These are phyloP conservation scores for Physcomitrellopsis africana DNA, from an alignment of 225 moss, liverwort and hornwort species.

Conservation along the genomic window DNA sequence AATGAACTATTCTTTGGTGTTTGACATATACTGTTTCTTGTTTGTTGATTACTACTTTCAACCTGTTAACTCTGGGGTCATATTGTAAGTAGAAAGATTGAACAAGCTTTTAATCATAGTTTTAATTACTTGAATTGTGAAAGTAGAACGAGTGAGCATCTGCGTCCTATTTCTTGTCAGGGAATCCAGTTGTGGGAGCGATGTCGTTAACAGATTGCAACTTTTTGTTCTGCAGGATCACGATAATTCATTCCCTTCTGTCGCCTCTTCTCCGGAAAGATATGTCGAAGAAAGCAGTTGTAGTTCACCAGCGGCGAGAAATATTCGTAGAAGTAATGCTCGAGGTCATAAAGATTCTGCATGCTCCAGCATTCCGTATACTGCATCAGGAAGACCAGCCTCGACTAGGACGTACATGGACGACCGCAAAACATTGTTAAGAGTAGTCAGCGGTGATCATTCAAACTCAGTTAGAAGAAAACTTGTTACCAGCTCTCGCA, in stretches of 20 bases:
- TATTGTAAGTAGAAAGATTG: no score
- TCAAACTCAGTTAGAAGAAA: conserved; percentile 41
- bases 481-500: conserved; percentile 25
- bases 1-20: neutral
- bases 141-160: neutral
- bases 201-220: conserved; percentile 2
- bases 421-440: conserved; percentile 52
- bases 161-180: neutral
- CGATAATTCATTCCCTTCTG: conserved; percentile 35
- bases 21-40: no score
- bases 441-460: conserved; percentile 47
- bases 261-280: conserved; percentile 53
- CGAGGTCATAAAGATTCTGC: conserved; percentile 13
- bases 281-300: conserved; percentile 27
- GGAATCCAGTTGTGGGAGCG: neutral
- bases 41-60: no score
- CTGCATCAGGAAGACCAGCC: conserved; percentile 30
- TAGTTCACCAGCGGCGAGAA: conserved; percentile 32
- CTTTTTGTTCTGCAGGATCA: conserved; percentile 34
- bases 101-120: no score
- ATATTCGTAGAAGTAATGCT: conserved; percentile 27
- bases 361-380: neutral
- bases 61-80: no score
- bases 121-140: neutral
- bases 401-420: conserved; percentile 49